Percentiles rank a stretch among this genome's conserved stretches.
Conservation (phyloP, 805 yeast genomes). For the Myxozyma mucilagina region DNA sequence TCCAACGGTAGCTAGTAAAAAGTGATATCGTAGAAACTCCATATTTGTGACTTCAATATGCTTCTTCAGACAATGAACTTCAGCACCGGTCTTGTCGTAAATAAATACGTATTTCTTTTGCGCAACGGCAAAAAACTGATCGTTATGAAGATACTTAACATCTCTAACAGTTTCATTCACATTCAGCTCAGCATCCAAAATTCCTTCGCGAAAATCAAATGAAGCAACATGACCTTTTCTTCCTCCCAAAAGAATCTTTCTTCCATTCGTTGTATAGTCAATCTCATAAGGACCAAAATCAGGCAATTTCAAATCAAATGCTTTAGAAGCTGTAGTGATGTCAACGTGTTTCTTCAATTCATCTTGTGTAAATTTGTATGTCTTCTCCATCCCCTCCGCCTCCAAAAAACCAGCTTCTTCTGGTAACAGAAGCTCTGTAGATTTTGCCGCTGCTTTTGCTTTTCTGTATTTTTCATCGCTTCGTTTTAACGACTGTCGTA, state of each 20-base stretch:
- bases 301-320: conserved; percentile 66
- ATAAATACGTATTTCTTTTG: conserved; percentile 93
- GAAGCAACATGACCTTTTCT: conserved; percentile 92
- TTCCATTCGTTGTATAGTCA: conserved; percentile 85
- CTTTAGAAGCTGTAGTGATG: conserved; percentile 66
- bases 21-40: conserved; percentile 92
- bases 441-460: conserved; percentile 80
- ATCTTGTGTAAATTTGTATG: conserved; percentile 78
- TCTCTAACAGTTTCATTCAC: conserved; percentile 87
- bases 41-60: conserved; percentile 82
- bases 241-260: conserved; percentile 82
- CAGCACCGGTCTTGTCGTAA: conserved; percentile 88
- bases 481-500: conserved; percentile 64
- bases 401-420: conserved; percentile 87
- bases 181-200: conserved; percentile 75
- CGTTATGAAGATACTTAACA: conserved; percentile 86
- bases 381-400: conserved; percentile 93
- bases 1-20: conserved; percentile 82
- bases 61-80: conserved; percentile 85
- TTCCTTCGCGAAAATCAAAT: conserved; percentile 92
- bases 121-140: conserved; percentile 93
- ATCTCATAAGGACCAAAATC: conserved; percentile 84
- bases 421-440: conserved; percentile 78
- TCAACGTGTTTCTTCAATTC: conserved; percentile 80
- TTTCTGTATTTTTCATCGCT: conserved; percentile 71